Conservation (phyloP, 2,329 filamentous ascomycete genomes). For the Nectriaceae sp. region DNA sequence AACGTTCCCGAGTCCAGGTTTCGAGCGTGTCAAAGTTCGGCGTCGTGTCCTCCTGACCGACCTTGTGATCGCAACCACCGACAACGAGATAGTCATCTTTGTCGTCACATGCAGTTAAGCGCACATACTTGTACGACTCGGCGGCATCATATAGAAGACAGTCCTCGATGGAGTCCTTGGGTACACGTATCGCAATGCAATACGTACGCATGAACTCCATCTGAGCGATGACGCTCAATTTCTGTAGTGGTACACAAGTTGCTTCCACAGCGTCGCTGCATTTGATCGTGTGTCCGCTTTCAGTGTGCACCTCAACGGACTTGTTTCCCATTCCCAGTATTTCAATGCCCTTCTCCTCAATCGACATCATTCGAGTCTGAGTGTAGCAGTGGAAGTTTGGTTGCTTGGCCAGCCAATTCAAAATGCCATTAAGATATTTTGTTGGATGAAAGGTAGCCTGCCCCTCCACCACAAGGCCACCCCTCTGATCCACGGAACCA, state of each 20-base stretch:
- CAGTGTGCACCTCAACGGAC: conserved; percentile 47
- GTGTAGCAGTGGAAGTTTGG: conserved; percentile 56
- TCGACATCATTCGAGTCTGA: conserved; percentile 47
- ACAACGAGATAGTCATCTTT: conserved; percentile 57
- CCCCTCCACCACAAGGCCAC: conserved; percentile 45
- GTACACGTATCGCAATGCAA: conserved; percentile 56
- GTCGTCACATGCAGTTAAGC: conserved; percentile 54
- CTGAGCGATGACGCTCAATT: conserved; percentile 52
- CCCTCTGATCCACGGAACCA: conserved; percentile 51
- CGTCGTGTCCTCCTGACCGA: conserved; percentile 51
- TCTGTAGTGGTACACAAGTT: conserved; percentile 57
- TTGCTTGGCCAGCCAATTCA: conserved; percentile 52
- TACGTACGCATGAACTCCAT: conserved; percentile 57
- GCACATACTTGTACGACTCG: conserved; percentile 57
- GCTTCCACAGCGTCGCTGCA: conserved; percentile 54
- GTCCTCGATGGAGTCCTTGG: conserved; percentile 53
- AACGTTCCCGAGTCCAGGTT: conserved; percentile 53
- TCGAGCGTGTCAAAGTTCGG: conserved; percentile 53
- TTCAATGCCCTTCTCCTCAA: conserved; percentile 47
- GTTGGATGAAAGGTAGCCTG: conserved; percentile 61
- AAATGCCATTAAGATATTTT: conserved; percentile 53
- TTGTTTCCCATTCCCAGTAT: conserved; percentile 32
- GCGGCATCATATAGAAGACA: conserved; percentile 57
- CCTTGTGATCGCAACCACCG: conserved; percentile 59
- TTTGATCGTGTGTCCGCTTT: conserved; percentile 47